Conservation (phyloP, 768 basidiomycete species). For the Auricularia cornea region DNA sequence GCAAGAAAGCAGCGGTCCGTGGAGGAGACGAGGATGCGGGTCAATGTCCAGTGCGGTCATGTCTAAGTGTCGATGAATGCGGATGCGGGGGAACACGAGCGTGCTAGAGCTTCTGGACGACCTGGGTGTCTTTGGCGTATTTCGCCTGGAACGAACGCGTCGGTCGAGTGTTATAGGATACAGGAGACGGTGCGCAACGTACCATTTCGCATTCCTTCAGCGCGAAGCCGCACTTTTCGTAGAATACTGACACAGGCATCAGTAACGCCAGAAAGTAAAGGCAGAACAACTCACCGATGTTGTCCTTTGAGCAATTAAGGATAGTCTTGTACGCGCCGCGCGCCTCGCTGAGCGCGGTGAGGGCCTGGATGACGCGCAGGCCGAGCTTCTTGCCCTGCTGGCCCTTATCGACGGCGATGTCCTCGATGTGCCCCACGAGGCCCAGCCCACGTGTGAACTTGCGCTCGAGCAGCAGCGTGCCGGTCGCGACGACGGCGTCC, state of each 20-base stretch:
- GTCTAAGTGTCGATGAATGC: not conserved
- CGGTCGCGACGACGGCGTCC: constrained; percentile 49
- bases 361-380: constrained; percentile 72
- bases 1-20: no score
- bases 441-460: constrained; percentile 89
- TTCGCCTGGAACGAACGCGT: constrained; percentile 36
- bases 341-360: constrained; percentile 75
- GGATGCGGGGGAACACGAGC: not conserved
- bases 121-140: constrained; percentile 30
- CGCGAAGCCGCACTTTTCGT: constrained; percentile 88
- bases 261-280: not conserved
- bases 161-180: not conserved
- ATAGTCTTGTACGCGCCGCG: constrained; percentile 94
- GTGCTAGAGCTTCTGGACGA: not conserved
- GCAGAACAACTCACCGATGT: constrained; percentile 64
- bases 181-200: constrained; percentile 11
- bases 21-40: no score
- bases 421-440: constrained; percentile 91
- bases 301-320: constrained; percentile 83
- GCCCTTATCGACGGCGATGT: constrained; percentile 84
- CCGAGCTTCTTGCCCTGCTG: constrained; percentile 93
- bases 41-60: no score
- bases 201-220: constrained; percentile 96
- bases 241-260: constrained; percentile 61
- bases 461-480: constrained; percentile 76